Conservation (phyloP, 169 alveolate species). For the Plasmodium knowlesi region DNA sequence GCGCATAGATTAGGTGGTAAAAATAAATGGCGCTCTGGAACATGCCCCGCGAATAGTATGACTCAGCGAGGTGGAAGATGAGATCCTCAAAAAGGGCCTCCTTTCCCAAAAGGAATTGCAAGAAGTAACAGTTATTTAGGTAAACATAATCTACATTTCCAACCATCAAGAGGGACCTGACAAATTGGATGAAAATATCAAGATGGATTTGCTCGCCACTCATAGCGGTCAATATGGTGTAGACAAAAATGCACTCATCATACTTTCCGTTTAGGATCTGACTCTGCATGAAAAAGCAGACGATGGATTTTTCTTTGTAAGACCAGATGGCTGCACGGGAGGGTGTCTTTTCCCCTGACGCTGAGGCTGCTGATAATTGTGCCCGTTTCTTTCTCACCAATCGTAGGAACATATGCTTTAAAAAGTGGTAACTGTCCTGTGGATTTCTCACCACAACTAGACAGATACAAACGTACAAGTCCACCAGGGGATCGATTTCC, state of each 20-base stretch:
- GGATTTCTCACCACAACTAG: constrained; percentile 5
- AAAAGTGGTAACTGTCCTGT: constrained; percentile 43
- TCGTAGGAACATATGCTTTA: constrained; percentile 25
- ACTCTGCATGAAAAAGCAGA: constrained; percentile 61
- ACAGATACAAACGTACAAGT: constrained; percentile 32
- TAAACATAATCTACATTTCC: background rate
- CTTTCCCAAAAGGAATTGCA: background rate
- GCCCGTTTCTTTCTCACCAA: background rate
- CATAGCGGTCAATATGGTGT: background rate
- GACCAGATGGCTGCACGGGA: background rate
- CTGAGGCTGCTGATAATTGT: background rate
- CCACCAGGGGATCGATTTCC: constrained; percentile 4
- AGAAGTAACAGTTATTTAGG: constrained; percentile 6
- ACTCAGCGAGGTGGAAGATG: constrained; percentile 27
- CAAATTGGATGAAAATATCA: constrained; percentile 49
- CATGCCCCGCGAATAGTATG: constrained; percentile 24
- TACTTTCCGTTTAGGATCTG: constrained; percentile 66
- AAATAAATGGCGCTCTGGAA: constrained; percentile 27
- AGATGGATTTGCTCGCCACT: background rate
- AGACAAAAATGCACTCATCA: constrained; percentile 59
- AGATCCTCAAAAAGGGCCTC: constrained; percentile 25
- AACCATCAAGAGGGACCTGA: constrained; percentile 18
- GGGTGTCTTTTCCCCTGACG: background rate
- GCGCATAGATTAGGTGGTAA: constrained; percentile 3
- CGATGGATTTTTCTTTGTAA: constrained; percentile 25